Conservation (phyloP, 257 asterid species). For the Anisodus acutangulus region DNA sequence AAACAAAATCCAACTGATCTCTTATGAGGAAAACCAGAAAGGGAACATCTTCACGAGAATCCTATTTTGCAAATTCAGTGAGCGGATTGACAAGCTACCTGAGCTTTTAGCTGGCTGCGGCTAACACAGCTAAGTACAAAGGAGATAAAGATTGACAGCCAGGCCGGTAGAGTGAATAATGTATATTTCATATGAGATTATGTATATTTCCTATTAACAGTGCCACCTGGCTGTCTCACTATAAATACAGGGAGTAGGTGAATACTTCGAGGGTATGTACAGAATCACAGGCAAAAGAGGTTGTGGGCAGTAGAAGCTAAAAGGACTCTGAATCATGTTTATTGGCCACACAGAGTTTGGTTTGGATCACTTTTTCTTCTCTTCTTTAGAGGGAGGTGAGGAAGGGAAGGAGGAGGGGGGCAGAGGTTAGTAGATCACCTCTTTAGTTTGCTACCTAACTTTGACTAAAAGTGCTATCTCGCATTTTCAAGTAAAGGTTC, state of each 20-base stretch:
- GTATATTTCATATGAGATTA: neutral
- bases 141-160: neutral
- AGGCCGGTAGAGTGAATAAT: conserved; percentile 1
- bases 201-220: neutral
- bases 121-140: neutral
- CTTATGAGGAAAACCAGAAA: neutral
- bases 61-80: conserved; percentile 8
- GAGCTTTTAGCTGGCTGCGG: neutral
- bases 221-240: neutral
- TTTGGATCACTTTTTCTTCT: neutral
- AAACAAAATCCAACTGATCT: neutral
- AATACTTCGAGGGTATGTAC: neutral
- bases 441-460: neutral
- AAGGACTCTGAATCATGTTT: conserved; percentile 12
- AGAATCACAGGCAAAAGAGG: neutral
- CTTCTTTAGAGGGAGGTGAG: conserved; percentile 19
- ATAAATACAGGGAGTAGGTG: neutral
- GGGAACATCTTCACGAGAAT: conserved; percentile 18
- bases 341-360: conserved; percentile 4
- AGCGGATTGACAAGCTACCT: neutral
- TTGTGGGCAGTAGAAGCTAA: neutral
- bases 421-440: neutral
- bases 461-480: conserved; percentile 14
- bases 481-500: neutral
- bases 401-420: neutral